Base-by-base conservation (phyloP, 345 rosid species). In the Conringia planisiliqua region DNA sequence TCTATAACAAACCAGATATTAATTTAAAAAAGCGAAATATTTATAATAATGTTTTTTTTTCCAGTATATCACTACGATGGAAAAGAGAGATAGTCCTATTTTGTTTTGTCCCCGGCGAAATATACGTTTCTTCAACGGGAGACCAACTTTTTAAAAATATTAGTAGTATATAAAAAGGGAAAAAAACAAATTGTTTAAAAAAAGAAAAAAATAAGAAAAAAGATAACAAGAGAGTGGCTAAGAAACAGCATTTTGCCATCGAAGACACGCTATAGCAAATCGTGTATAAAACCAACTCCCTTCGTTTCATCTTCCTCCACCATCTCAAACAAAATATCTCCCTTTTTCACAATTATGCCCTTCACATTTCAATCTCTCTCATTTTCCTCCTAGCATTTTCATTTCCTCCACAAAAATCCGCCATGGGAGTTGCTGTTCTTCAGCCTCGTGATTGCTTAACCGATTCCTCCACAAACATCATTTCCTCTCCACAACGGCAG, bases 371-470 rank as follows among this genome's bases (percentile, higher is more conserved):
- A 42, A 42, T 9, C 4, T 46, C 46, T 58, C 29, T 40, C 52
- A 70, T 44, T 70, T 33, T 20, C 35, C 44, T 43, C 47, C 66
- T 3, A 40, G 27, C 39, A 40, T 27, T 38, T 36, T 10, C 7
- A 1, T 6, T 47, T 29, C 4, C 29, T 8, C 29, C 5, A 30
- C 6, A 30, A 30, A 20, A 39, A 13, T 50, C 29, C 55, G 50
- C 71, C 42, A 92, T 92, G 97, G 90, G 80, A 7, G 87, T 84
- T 0, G 91, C 85, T 2, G 79, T 90, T 74, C 80, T 86, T 0
- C 69, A 81, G 27, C 94, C 92, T 18, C 86, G 48, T 9, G 88
- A 83, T 32, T 81, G 78, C 66, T 55, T 88, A 0, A 65, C 38
- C 7, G 73, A 76, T 11, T 46, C 80, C 36, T 39, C 81, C 3